Evolutionary conservation across 1,139 yeast genomes (phyloP).

Genomic region (Arxiozyma telluris): DNA sequence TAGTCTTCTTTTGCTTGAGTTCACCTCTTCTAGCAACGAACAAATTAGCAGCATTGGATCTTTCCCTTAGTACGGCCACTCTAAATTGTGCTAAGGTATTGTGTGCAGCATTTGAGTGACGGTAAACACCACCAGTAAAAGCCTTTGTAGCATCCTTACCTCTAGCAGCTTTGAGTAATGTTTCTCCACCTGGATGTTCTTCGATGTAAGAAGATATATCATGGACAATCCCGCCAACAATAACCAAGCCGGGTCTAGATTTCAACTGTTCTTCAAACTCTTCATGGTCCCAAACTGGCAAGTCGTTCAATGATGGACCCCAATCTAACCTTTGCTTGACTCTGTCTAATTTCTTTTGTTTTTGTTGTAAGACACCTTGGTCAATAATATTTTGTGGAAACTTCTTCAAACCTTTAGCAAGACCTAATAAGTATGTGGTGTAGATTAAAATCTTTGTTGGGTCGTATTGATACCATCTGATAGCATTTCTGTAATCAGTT

Average conservation of each 20-base stretch:
- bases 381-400: constrained; percentile 94
- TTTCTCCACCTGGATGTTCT: constrained; percentile 97
- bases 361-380: constrained; percentile 92
- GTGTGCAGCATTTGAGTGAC: constrained; percentile 96
- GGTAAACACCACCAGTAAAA: constrained; percentile 95
- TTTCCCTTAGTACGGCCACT: constrained; percentile 78
- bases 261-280: constrained; percentile 67
- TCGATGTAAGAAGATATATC: constrained; percentile 76
- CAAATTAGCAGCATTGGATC: constrained; percentile 35
- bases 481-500: constrained; percentile 94
- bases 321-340: constrained; percentile 73
- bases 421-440: constrained; percentile 62
- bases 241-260: constrained; percentile 50
- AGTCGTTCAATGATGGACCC: constrained; percentile 79
- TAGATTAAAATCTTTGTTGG: constrained; percentile 85
- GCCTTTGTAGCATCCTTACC: constrained; percentile 98
- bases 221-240: constrained; percentile 91
- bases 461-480: constrained; percentile 97
- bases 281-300: constrained; percentile 87
- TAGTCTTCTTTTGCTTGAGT: constrained; percentile 15
- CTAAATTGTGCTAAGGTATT: constrained; percentile 92
- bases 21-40: constrained; percentile 32
- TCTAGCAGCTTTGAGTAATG: constrained; percentile 71
- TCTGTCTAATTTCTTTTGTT: constrained; percentile 86
- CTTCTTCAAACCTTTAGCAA: constrained; percentile 83